Conservation (phyloP, 768 basidiomycete species). For the Suillus tomentosus region DNA sequence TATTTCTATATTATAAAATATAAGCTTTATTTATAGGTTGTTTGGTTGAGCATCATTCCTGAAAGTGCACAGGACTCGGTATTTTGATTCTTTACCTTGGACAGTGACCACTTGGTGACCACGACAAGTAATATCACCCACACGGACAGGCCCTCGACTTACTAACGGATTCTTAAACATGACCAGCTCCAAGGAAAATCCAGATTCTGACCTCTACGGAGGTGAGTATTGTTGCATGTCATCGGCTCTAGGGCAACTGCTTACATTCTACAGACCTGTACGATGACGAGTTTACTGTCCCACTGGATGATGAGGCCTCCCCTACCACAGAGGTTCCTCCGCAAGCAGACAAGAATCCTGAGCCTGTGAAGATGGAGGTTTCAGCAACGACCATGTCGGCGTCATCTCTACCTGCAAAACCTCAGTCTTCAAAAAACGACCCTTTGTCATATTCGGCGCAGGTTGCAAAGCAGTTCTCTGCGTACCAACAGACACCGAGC, state of each 20-base stretch:
- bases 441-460: conserved; percentile 61
- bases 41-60: conserved; percentile 6
- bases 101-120: conserved; percentile 9
- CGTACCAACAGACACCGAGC: conserved; percentile 65
- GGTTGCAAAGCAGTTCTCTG: conserved; percentile 65
- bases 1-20: not conserved
- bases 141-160: not conserved
- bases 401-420: conserved; percentile 30
- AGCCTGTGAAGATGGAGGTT: conserved; percentile 27
- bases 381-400: conserved; percentile 17
- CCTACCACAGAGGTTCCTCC: conserved; percentile 29
- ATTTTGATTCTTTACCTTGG: conserved; percentile 6
- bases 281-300: conserved; percentile 44
- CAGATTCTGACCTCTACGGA: conserved; percentile 48
- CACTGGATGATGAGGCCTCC: conserved; percentile 34
- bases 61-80: conserved; percentile 11
- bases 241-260: conserved; percentile 6
- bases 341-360: conserved; percentile 19
- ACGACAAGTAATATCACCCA: conserved; percentile 23
- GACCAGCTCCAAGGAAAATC: conserved; percentile 37
- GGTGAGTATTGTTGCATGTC: conserved; percentile 34
- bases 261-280: conserved; percentile 48
- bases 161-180: not conserved
- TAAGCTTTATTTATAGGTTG: conserved; percentile 3
- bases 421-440: conserved; percentile 22